These are phyloP conservation scores for Apiospora pterosperma DNA, from an alignment of 2,329 filamentous ascomycete genomes.

Conservation along the genomic window DNA sequence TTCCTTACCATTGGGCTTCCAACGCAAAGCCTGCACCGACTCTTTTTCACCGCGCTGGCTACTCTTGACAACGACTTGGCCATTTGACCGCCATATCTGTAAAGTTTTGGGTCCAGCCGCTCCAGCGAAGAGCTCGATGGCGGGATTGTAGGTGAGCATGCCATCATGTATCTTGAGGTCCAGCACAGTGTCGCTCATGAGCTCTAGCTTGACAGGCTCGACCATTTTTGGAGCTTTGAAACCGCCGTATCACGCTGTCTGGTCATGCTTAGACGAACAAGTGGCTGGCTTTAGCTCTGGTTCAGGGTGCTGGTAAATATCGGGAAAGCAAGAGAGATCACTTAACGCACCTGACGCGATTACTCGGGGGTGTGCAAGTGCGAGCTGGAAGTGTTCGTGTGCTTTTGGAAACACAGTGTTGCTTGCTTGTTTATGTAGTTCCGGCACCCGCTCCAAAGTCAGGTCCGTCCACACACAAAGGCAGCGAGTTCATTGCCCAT, in stretches of 20 bases:
- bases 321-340: neutral
- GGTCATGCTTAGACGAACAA: neutral
- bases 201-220: constrained; percentile 34
- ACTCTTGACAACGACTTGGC: constrained; percentile 59
- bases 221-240: constrained; percentile 14
- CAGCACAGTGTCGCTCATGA: constrained; percentile 56
- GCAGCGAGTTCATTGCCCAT: neutral
- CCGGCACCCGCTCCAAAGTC: neutral
- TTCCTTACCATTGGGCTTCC: constrained; percentile 66
- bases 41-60: constrained; percentile 41
- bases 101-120: constrained; percentile 67
- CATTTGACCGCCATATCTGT: constrained; percentile 74
- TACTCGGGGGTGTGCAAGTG: neutral
- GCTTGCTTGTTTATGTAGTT: neutral
- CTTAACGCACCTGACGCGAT: constrained; percentile 8
- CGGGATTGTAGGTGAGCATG: constrained; percentile 74
- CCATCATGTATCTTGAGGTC: constrained; percentile 50
- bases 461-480: neutral
- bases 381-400: neutral
- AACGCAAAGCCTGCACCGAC: constrained; percentile 49
- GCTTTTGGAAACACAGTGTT: neutral
- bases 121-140: constrained; percentile 78
- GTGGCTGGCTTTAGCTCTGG: neutral
- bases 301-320: neutral
- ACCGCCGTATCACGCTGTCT: neutral